A percentile compares a stretch with the other conserved stretches of the same genome.
Evolutionary conservation across 768 basidiomycete species (phyloP).

Genomic region (Suillus sp.): DNA sequence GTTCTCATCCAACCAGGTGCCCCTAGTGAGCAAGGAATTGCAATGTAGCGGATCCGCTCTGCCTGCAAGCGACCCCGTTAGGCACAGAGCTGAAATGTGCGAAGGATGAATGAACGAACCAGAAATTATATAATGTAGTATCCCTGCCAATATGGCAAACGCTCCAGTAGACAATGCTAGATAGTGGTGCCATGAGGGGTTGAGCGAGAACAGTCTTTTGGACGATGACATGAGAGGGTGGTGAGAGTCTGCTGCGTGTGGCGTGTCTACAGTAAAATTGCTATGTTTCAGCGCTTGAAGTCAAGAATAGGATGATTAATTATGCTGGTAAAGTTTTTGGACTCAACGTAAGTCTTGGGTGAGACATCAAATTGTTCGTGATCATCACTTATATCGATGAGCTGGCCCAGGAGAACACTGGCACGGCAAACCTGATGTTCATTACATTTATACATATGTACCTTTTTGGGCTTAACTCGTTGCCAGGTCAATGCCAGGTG

Average conservation of each 20-base stretch:
- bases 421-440: background rate
- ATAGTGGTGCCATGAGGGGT: constrained; percentile 55
- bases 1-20: constrained; percentile 74
- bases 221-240: constrained; percentile 24
- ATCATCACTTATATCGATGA: background rate
- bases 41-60: constrained; percentile 75
- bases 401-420: background rate
- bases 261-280: background rate
- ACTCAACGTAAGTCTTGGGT: background rate
- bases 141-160: constrained; percentile 45
- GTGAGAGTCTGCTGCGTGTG: constrained; percentile 9
- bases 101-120: constrained; percentile 38
- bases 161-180: constrained; percentile 40
- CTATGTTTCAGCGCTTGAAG: background rate
- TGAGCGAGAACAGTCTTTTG: constrained; percentile 37
- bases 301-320: background rate
- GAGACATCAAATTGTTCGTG: background rate
- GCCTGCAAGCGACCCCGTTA: constrained; percentile 46
- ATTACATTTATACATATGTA: too few species aligned
- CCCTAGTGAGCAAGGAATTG: constrained; percentile 64
- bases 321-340: background rate
- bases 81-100: background rate
- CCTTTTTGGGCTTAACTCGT: background rate
- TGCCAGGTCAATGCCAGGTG: too few species aligned
- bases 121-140: constrained; percentile 43